These are phyloP conservation scores for Mucor mucedo DNA, from an alignment of 371 early-diverging fungal species.

Conservation along the genomic window DNA sequence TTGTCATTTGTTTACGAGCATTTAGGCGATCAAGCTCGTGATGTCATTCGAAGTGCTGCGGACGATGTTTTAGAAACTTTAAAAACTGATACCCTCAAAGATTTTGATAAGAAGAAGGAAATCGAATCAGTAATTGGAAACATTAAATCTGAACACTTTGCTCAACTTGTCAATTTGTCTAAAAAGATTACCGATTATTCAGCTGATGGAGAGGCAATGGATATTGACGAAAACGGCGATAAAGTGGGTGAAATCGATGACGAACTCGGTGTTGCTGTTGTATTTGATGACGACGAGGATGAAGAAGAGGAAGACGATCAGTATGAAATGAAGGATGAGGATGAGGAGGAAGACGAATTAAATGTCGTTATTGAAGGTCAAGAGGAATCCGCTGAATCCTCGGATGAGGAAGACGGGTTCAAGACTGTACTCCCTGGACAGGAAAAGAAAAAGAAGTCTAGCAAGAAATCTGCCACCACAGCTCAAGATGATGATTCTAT, in stretches of 20 bases:
- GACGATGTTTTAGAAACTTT: constrained; percentile 85
- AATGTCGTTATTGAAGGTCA: constrained; percentile 14
- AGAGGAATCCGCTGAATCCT: constrained; percentile 37
- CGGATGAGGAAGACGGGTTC: constrained; percentile 60
- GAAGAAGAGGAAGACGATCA: constrained; percentile 70
- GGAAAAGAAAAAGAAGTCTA: constrained; percentile 40
- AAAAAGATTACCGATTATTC: constrained; percentile 93
- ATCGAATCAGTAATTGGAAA: constrained; percentile 77
- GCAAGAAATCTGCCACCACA: constrained; percentile 13
- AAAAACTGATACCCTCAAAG: constrained; percentile 85
- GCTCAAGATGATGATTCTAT: constrained; percentile 42
- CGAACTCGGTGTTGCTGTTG: constrained; percentile 79
- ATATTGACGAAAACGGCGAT: constrained; percentile 52
- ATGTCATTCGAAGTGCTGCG: constrained; percentile 89
- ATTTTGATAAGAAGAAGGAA: constrained; percentile 86
- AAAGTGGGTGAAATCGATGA: constrained; percentile 69
- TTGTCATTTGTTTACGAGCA: constrained; percentile 79
- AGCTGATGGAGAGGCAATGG: constrained; percentile 53
- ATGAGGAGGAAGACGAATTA: constrained; percentile 41
- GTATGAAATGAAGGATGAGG: constrained; percentile 66
- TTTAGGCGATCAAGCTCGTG: constrained; percentile 90
- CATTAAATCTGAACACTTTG: constrained; percentile 80
- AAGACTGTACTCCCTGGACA: constrained; percentile 58
- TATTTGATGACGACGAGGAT: constrained; percentile 77
- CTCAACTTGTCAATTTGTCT: constrained; percentile 87